Conservation (phyloP, 2,329 filamentous ascomycete species). For the Fusarium nelsonii region DNA sequence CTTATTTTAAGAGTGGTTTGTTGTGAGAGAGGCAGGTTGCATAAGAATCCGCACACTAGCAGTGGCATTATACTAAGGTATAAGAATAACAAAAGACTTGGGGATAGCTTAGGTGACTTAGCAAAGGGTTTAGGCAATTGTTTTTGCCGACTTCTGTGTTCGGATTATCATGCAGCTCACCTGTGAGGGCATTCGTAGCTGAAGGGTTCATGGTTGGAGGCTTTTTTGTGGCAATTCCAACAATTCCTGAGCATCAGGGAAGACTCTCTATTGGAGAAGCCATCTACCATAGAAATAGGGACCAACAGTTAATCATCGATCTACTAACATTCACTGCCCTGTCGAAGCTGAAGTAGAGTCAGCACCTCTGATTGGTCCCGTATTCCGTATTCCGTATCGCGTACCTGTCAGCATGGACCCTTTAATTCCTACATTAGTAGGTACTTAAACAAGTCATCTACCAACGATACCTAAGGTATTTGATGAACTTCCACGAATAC, state of each 20-base stretch:
- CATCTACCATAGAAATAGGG: background rate
- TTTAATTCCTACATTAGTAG: background rate
- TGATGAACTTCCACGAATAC: rapidly evolving
- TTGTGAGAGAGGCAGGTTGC: rapidly evolving
- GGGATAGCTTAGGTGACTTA: too few species aligned
- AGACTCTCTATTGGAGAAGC: background rate
- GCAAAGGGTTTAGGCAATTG: too few species aligned
- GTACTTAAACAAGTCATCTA: background rate
- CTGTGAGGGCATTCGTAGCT: too few species aligned
- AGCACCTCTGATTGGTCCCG: conserved; percentile 19
- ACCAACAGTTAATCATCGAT: background rate
- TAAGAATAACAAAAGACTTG: too few species aligned
- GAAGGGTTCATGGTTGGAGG: background rate
- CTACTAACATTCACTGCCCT: background rate
- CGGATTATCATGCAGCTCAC: too few species aligned
- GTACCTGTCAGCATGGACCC: background rate
- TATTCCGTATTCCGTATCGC: conserved; percentile 30
- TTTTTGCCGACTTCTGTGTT: too few species aligned
- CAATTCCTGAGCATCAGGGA: background rate
- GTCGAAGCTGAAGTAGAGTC: background rate
- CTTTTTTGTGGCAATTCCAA: background rate
- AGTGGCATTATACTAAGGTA: too few species aligned
- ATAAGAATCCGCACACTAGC: too few species aligned
- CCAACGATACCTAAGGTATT: background rate
- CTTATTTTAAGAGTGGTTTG: conserved; percentile 7